Conservation (phyloP, 495 filamentous ascomycete genomes). For the Trichoderma erinaceum region DNA sequence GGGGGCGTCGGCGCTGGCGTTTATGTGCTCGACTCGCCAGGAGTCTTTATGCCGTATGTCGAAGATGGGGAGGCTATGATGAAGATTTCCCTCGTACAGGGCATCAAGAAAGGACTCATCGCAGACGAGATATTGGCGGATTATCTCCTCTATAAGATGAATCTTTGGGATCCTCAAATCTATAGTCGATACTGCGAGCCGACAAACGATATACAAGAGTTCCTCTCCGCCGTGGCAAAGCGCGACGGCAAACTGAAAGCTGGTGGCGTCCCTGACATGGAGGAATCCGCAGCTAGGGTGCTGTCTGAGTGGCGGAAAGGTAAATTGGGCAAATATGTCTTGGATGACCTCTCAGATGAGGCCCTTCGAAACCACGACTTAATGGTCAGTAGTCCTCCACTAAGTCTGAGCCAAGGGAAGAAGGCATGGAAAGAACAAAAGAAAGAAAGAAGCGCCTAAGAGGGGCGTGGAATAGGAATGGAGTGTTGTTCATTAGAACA, state of each 20-base stretch:
- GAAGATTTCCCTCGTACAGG: conserved; percentile 82
- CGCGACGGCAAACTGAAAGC: conserved; percentile 71
- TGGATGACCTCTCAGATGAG: conserved; percentile 69
- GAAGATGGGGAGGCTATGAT: conserved; percentile 80
- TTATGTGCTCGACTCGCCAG: conserved; percentile 52
- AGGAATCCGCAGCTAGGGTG: conserved; percentile 73
- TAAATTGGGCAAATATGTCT: conserved; percentile 64
- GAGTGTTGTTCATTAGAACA: too few species aligned
- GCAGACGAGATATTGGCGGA: conserved; percentile 71
- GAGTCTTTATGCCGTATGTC: conserved; percentile 92
- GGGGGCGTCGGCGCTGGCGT: conserved; percentile 29
- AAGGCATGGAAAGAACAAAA: conserved; percentile 38
- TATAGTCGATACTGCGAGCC: conserved; percentile 63
- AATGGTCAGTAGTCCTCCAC: conserved; percentile 27
- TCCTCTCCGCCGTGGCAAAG: conserved; percentile 61
- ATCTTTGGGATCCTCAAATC: conserved; percentile 46
- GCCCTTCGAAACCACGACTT: conserved; percentile 38
- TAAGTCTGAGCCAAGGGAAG: conserved; percentile 41
- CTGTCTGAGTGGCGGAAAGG: conserved; percentile 81
- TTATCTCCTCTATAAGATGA: conserved; percentile 81
- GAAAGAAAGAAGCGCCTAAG: neutral
- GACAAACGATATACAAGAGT: conserved; percentile 72
- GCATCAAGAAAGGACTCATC: conserved; percentile 83
- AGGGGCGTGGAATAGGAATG: neutral
- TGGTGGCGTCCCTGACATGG: conserved; percentile 64